Evolutionary conservation across 2,329 filamentous ascomycete species (phyloP), one percentile per base, ranked within the genome.

Genomic region (Penicillium sp.): DNA sequence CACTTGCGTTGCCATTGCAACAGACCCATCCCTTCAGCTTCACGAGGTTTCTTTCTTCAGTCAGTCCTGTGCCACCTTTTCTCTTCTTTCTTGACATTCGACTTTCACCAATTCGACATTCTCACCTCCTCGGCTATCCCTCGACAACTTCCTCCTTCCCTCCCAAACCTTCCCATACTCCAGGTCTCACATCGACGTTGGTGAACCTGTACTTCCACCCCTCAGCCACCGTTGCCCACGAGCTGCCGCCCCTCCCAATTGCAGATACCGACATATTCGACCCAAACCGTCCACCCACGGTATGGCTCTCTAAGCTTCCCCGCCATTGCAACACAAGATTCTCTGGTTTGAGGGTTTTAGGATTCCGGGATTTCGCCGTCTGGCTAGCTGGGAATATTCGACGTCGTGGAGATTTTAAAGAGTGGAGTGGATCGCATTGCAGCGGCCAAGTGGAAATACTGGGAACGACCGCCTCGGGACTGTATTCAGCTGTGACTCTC

Each of bases 1-100:
- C 69, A 70, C 69, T 70, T 65, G 60, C 69, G 69, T 71, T 71
- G 69, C 69, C 68, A 71, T 72, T 71, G 70, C 69, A 72, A 71
- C 69, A 71, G 70, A 65, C 60, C 60, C 68, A 70, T 70, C 68
- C 68, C 65, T 68, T 70, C 67, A 70, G 67, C 68, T 71, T 71
- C 70, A 68, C 62, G 52, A 57, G 34, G 53, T 58, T 65, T 65
- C 63, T 65, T 65, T 70, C 65, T 65, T 66, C 62, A 62, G 59
- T 56, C 55, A 58, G 59, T 62, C 63, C 52, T 43, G 41, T 60
- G 57, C 56, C 58, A 59, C 46, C 53, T 59, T 59, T 59, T 59
- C 47, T 49, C 52, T 56, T 51, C 50, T 54, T 61, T 59, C 65
- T 49, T 58, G 59, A 49, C 56, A 62, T 54, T 52, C 52, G 47